Conservation (phyloP, 2,329 filamentous ascomycete genomes). For the Tolypocladium pustulatum region DNA sequence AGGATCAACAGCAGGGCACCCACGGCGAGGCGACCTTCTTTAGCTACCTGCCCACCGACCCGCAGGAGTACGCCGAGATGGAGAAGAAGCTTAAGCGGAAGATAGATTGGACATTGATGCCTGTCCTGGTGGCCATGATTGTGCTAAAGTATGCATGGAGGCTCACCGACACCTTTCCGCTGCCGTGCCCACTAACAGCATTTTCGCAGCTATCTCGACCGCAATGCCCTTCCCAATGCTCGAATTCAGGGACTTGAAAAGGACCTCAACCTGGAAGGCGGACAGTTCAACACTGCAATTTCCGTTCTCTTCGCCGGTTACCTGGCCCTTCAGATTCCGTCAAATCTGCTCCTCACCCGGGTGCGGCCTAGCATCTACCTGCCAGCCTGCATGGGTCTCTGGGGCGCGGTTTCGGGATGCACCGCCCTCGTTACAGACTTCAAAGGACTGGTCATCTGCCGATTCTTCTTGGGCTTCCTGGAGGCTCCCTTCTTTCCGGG, state of each 20-base stretch:
- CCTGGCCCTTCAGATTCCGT: constrained; percentile 19
- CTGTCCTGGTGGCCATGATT: neutral
- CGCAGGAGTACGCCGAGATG: neutral
- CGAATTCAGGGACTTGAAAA: neutral
- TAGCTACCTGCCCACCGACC: neutral
- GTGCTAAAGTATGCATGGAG: neutral
- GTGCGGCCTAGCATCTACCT: constrained; percentile 34
- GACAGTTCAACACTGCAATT: constrained; percentile 10
- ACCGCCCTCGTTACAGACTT: constrained; percentile 31
- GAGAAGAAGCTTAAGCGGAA: neutral
- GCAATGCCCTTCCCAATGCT: neutral
- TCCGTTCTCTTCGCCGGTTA: constrained; percentile 27
- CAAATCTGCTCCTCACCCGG: constrained; percentile 27
- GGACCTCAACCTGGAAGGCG: neutral
- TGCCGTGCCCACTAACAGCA: neutral
- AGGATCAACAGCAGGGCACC: neutral
- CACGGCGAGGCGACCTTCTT: neutral
- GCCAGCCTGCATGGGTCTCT: constrained; percentile 21
- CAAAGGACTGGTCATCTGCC: constrained; percentile 27
- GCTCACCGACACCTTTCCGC: neutral
- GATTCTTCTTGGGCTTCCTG: constrained; percentile 28
- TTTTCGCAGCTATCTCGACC: neutral
- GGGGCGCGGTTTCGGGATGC: constrained; percentile 29
- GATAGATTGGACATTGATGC: neutral
- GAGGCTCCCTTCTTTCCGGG: constrained; percentile 28